Conservation (phyloP, 805 yeast species). For the Trichomonascus vanleenenianus region DNA sequence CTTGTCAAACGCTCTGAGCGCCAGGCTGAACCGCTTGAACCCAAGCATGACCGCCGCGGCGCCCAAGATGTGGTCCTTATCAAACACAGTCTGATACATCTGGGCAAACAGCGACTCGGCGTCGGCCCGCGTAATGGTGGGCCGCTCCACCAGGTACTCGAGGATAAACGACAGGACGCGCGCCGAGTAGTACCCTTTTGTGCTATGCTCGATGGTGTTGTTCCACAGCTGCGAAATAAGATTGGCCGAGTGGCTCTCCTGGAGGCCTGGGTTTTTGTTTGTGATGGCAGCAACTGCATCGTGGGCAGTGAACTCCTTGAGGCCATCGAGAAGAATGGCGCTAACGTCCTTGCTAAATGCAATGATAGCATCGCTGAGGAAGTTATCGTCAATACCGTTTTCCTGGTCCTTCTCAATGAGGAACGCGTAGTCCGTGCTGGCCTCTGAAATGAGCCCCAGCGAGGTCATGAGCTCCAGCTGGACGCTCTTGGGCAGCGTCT, state of each 20-base stretch:
- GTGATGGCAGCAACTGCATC: constrained; percentile 4
- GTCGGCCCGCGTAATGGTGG: not conserved
- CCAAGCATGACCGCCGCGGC: constrained; percentile 4
- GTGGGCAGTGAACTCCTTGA: constrained; percentile 1
- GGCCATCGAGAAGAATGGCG: not conserved
- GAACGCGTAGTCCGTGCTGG: constrained; percentile 6
- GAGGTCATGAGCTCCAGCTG: constrained; percentile 5
- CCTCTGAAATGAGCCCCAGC: constrained; percentile 6
- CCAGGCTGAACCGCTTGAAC: constrained; percentile 3
- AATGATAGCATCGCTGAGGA: constrained; percentile 6
- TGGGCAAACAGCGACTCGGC: constrained; percentile 2
- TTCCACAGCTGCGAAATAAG: constrained; percentile 6
- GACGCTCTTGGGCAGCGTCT: constrained; percentile 1
- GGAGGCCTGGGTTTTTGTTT: not conserved
- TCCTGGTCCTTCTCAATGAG: constrained; percentile 2
- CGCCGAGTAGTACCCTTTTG: constrained; percentile 10
- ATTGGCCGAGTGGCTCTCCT: not conserved
- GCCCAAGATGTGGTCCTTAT: constrained; percentile 1
- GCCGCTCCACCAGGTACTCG: constrained; percentile 4
- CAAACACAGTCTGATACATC: not conserved
- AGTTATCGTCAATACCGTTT: constrained; percentile 3
- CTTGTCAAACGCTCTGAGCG: constrained; percentile 30
- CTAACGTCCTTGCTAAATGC: constrained; percentile 6
- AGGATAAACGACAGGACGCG: constrained; percentile 4
- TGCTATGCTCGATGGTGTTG: not conserved